Percentiles rank a stretch among this genome's conserved stretches.
Evolutionary conservation across 257 asterid genomes (phyloP).

Genomic region (Solanum gandarillasii): DNA sequence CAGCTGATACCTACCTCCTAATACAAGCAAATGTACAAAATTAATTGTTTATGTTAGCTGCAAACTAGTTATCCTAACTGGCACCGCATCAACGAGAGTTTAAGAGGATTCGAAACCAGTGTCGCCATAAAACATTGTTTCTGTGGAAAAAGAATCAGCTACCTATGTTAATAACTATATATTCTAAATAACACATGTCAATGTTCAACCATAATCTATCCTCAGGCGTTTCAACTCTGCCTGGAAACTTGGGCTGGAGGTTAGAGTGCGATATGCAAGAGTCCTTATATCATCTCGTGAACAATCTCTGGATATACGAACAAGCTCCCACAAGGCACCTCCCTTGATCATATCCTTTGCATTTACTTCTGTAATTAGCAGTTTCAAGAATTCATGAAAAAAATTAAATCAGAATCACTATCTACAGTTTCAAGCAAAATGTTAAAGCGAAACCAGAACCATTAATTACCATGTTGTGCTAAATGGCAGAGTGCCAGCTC

Average conservation of each 20-base stretch:
- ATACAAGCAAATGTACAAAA: background rate
- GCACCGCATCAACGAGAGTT: background rate
- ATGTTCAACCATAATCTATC: constrained; percentile 34
- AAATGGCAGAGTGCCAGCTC: constrained; percentile 85
- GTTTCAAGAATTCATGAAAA: background rate
- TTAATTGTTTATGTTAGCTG: background rate
- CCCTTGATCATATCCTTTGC: constrained; percentile 59
- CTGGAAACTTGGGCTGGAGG: constrained; percentile 42
- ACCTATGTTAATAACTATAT: background rate
- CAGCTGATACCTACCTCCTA: background rate
- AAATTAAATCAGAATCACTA: background rate
- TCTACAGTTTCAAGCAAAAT: background rate
- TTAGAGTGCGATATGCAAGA: constrained; percentile 52
- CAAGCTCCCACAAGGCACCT: constrained; percentile 77
- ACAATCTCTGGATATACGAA: constrained; percentile 61
- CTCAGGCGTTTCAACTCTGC: constrained; percentile 53
- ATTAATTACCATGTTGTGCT: constrained; percentile 60
- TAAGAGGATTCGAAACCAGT: background rate
- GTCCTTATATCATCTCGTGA: constrained; percentile 60
- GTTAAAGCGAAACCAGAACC: background rate
- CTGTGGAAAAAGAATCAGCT: background rate
- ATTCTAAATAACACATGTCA: background rate
- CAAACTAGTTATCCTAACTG: background rate
- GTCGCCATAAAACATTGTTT: background rate
- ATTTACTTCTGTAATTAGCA: constrained; percentile 47